A percentile compares a stretch with the other conserved stretches of the same genome.
Conservation (phyloP, 225 moss, liverwort and hornwort genomes). For the Pleurozium schreberi region DNA sequence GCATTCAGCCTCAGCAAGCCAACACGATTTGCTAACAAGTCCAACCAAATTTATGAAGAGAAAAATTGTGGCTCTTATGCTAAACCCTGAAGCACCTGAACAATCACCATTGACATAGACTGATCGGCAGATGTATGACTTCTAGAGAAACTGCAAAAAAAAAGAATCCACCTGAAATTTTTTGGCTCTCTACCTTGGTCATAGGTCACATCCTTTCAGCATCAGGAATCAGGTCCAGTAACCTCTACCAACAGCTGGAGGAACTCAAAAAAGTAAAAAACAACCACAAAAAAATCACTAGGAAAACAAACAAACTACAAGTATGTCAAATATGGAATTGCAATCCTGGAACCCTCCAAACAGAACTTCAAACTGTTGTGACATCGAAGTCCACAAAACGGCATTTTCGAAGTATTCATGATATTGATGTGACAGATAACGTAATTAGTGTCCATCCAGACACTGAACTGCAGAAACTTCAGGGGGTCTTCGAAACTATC, state of each 20-base stretch:
- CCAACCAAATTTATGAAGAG: not conserved
- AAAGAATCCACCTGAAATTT: no score
- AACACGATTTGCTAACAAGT: not conserved
- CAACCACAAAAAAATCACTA: no score
- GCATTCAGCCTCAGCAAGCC: not conserved
- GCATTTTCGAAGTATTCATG: no score
- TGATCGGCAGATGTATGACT: not conserved
- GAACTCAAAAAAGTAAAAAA: no score
- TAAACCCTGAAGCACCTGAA: not conserved
- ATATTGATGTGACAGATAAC: no score
- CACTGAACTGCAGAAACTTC: not conserved
- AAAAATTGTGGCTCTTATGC: not conserved
- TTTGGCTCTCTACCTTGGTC: not conserved
- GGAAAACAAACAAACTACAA: no score
- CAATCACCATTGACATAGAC: not conserved
- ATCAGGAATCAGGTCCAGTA: not conserved
- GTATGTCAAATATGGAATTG: not conserved
- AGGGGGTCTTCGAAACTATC: not conserved
- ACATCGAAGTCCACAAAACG: no score
- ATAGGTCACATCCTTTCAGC: not conserved
- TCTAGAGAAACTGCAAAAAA: not conserved
- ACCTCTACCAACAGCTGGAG: not conserved
- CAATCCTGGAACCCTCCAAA: not conserved
- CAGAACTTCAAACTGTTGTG: not conserved
- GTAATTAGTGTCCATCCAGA: no score